phyloP scores from a whole-genome alignment of 495 filamentous ascomycete species.

The Aspergillus ostianus region DNA sequence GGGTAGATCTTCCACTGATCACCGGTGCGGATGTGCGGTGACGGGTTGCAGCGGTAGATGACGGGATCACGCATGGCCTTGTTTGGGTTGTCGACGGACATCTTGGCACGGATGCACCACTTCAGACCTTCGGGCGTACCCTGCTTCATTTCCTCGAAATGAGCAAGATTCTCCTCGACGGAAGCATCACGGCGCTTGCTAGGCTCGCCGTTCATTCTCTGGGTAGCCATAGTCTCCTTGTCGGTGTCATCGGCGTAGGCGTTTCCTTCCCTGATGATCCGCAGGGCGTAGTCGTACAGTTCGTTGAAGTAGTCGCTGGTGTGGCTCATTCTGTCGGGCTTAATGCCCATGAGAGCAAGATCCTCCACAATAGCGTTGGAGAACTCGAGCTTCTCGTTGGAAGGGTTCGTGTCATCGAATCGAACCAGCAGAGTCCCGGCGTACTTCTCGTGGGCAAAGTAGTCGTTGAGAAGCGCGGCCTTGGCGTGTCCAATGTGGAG shows the following conservation, averaged over 20 bases:
- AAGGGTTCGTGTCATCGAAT: slow-evolving; percentile 92
- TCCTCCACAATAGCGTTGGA: slow-evolving; percentile 87
- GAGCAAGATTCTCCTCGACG: slow-evolving; percentile 76
- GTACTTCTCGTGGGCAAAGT: slow-evolving; percentile 89
- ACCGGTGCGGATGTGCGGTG: slow-evolving; percentile 88
- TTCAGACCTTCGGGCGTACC: slow-evolving; percentile 70
- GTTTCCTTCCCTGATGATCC: slow-evolving; percentile 77
- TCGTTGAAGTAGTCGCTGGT: slow-evolving; percentile 91
- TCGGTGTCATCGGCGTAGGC: slow-evolving; percentile 91
- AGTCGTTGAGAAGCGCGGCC: slow-evolving; percentile 88
- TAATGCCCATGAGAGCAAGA: slow-evolving; percentile 79
- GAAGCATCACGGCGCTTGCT: slow-evolving; percentile 72
- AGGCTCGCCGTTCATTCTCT: slow-evolving; percentile 73
- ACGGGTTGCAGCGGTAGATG: slow-evolving; percentile 82
- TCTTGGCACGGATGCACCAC: slow-evolving; percentile 88
- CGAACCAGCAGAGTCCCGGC: slow-evolving; percentile 78
- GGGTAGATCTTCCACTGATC: slow-evolving; percentile 92
- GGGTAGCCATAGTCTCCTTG: slow-evolving; percentile 77
- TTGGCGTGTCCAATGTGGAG: slow-evolving; percentile 94
- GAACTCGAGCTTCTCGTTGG: slow-evolving; percentile 91
- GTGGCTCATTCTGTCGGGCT: slow-evolving; percentile 72
- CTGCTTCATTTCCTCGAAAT: slow-evolving; percentile 86
- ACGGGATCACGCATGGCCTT: slow-evolving; percentile 88
- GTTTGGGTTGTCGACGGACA: slow-evolving; percentile 78
- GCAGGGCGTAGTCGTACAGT: slow-evolving; percentile 73